Evolutionary conservation across 768 basidiomycete species (phyloP), one percentile per base, ranked within the genome.

Genomic region (Sarcodon sp.): DNA sequence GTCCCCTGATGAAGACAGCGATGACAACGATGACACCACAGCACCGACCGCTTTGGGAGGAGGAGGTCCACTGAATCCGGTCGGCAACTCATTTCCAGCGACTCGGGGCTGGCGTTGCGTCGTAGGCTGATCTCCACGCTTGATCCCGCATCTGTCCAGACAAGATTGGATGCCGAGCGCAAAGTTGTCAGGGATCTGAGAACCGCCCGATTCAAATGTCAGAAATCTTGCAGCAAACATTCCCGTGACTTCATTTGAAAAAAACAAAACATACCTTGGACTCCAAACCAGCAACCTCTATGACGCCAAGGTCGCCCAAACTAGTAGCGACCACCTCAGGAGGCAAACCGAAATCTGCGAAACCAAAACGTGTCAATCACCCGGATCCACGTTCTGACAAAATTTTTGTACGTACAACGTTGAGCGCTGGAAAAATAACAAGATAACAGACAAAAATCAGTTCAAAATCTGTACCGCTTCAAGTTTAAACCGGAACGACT

Each of bases 131-230:
- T 13, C 32, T 41, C 50, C 51, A 49, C 56, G 55, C 32, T 46
- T 53, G 50, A 63, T 52, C 21, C 55, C 55, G 51, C 59, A 61
- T 35, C 53, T 56, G 47, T 56, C 50, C 8, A 63, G 51, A 46
- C 61, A 63, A 44, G 55, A 54, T 27, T 57, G 52, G 31, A 50
- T 48, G 15, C 62, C 62, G 53, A 58, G 53, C 8, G 59, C 59
- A 44, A 63, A 47, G 56, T 59, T 59, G 51, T 61, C 59, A 21
- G 62, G 62, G 51, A 63, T 60, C 60, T 58, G 47, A 5, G 35
- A 16, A 43, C 21, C 21, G 21, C 21, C 21, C 21, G 21, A 27
- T 27, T 27, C 5, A 27, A 6, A 32, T n/a, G 33, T 8, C n/a
- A 13, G 5, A 4, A 47, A 15, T 15, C 18, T 18, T 34, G 35